phyloP scores from a whole-genome alignment of 352 stramenopile species.

The Globisporangium abappressorium region DNA sequence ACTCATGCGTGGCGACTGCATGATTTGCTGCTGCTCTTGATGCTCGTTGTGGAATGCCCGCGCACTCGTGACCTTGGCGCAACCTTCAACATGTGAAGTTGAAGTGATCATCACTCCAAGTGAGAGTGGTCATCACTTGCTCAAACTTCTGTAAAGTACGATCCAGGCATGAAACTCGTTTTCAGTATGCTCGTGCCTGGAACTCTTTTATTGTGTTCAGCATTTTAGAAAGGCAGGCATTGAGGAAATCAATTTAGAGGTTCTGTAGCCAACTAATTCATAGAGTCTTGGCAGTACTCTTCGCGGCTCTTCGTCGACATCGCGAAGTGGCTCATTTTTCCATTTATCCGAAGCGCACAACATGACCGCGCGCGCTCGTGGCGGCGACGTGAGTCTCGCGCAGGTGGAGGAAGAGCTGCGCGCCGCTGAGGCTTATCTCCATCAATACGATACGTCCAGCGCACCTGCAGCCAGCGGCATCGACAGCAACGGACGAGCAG shows the following conservation, averaged over 20 bases:
- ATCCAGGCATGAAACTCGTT: too few relatives aligned
- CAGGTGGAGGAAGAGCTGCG: conserved; percentile 70
- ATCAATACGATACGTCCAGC: conserved; percentile 8
- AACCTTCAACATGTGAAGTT: conserved; percentile 15
- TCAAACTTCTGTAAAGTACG: too few relatives aligned
- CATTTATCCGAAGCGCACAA: background rate
- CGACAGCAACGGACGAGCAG: background rate
- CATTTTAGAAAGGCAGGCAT: too few relatives aligned
- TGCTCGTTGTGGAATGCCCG: conserved; percentile 10
- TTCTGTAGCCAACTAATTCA: background rate
- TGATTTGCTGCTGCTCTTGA: background rate
- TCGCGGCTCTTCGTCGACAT: conserved; percentile 17
- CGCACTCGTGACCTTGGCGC: background rate
- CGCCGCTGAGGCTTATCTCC: conserved; percentile 59
- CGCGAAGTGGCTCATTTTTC: background rate
- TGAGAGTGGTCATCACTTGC: too few relatives aligned
- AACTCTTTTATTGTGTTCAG: too few relatives aligned
- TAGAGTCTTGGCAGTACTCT: background rate
- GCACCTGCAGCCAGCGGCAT: background rate
- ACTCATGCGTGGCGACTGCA: background rate
- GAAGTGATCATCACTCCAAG: background rate
- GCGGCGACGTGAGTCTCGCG: conserved; percentile 35
- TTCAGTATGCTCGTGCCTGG: too few relatives aligned
- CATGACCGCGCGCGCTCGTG: conserved; percentile 4
- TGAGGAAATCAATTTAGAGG: too few relatives aligned